These are phyloP conservation scores for Pigoraptor vietnamica DNA, from an alignment of 78 protist species.

Conservation along the genomic window DNA sequence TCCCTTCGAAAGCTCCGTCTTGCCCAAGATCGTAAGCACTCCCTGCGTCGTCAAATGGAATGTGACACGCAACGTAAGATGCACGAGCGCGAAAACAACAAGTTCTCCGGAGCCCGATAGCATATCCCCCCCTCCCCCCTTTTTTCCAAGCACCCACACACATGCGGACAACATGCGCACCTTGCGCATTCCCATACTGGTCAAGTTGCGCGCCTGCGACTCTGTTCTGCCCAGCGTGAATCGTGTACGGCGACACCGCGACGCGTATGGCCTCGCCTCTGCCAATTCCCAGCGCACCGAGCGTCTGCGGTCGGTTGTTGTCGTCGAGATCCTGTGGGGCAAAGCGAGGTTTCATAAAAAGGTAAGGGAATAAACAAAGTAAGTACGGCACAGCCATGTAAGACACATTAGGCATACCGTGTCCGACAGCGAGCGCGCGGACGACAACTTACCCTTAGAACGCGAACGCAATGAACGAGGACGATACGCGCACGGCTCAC, in stretches of 20 bases:
- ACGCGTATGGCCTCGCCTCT: background rate
- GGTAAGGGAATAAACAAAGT: too few species aligned
- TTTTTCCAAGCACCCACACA: background rate
- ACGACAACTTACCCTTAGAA: background rate
- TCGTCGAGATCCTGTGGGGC: background rate
- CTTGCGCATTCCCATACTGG: background rate
- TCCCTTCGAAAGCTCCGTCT: background rate
- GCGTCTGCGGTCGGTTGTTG: background rate
- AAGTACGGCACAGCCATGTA: too few species aligned
- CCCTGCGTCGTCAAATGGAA: background rate
- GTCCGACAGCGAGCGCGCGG: background rate
- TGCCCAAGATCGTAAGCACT: background rate
- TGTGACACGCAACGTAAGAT: background rate
- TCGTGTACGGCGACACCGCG: background rate
- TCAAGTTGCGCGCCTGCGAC: background rate
- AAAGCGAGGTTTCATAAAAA: too few species aligned
- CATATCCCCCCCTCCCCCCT: too few species aligned
- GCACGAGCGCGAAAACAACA: background rate
- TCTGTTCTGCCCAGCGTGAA: background rate
- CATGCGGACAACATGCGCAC: background rate
- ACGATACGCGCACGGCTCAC: background rate
- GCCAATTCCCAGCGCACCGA: background rate
- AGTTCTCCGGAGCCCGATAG: too few species aligned
- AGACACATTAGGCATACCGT: background rate
- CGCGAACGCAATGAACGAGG: background rate